Evolutionary conservation across 75 land plant species (phyloP).

Genomic region (Cunninghamia lanceolata): DNA sequence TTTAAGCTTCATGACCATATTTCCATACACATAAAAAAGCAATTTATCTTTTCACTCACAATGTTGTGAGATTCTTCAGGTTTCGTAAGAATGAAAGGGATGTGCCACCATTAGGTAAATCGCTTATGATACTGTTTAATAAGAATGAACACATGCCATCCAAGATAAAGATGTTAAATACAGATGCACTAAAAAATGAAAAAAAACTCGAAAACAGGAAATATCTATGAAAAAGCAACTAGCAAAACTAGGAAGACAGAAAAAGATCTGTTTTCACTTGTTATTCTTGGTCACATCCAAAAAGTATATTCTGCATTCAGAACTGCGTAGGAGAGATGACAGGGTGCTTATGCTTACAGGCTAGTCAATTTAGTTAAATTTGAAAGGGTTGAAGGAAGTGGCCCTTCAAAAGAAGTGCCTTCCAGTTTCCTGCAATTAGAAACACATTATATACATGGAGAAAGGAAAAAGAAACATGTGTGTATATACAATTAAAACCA

Average conservation of each 20-base stretch:
- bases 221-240: neutral
- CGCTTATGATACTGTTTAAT: too few relatives aligned
- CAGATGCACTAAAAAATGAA: neutral
- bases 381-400: slow-evolving; percentile 48
- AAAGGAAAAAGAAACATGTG: neutral
- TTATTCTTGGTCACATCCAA: neutral
- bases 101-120: too few relatives aligned
- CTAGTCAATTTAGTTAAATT: slow-evolving; percentile 32
- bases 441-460: neutral
- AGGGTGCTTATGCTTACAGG: slow-evolving; percentile 20
- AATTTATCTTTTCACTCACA: neutral
- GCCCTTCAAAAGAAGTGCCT: slow-evolving; percentile 47
- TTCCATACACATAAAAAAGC: neutral
- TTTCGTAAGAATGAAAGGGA: too few relatives aligned
- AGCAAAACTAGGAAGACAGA: neutral
- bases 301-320: neutral
- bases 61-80: too few relatives aligned
- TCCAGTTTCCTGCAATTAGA: slow-evolving; percentile 38
- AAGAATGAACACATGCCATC: too few relatives aligned
- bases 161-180: too few relatives aligned
- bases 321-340: neutral
- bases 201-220: neutral
- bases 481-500: neutral
- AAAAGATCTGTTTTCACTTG: neutral
- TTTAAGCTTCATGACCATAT: neutral